Percentiles rank a stretch among this genome's conserved stretches.
phyloP scores from a whole-genome alignment of 1,139 yeast genomes.

The Hanseniaspora sp. region DNA sequence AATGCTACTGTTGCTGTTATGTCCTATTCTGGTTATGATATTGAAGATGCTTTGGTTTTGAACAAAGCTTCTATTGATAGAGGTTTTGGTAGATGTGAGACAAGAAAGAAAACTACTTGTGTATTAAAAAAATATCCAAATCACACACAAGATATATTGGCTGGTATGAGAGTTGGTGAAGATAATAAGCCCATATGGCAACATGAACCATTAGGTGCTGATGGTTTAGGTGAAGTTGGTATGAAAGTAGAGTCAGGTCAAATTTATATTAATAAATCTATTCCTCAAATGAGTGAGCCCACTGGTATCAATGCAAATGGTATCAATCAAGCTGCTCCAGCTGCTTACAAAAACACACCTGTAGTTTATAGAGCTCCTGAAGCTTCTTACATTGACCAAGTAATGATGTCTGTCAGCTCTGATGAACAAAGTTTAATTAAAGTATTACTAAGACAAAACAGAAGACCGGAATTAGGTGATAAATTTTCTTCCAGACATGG shows the following conservation, averaged over 20 bases:
- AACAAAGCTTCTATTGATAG: conserved; percentile 89
- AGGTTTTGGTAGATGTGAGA: conserved; percentile 97
- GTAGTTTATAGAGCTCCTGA: conserved; percentile 89
- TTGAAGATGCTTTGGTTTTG: conserved; percentile 93
- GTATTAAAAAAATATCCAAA: conserved; percentile 83
- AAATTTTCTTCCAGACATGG: conserved; percentile 88
- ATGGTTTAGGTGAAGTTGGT: conserved; percentile 96
- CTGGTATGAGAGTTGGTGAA: conserved; percentile 82
- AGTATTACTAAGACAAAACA: conserved; percentile 83
- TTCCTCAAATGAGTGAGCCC: conserved; percentile 45
- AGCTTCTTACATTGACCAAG: conserved; percentile 90
- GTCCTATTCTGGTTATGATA: conserved; percentile 98
- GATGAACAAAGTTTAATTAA: conserved; percentile 90
- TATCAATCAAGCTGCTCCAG: conserved; percentile 27
- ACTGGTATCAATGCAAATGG: conserved; percentile 6
- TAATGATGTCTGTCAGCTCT: conserved; percentile 92
- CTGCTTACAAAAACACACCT: conserved; percentile 70
- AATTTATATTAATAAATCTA: conserved; percentile 82
- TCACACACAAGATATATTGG: conserved; percentile 80
- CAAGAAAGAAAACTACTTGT: conserved; percentile 84
- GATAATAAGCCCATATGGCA: conserved; percentile 72
- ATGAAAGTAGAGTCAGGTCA: conserved; percentile 83
- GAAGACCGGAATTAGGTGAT: conserved; percentile 97
- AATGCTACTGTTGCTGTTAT: conserved; percentile 98
- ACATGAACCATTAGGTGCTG: conserved; percentile 79